Base-by-base conservation (phyloP, 2,329 filamentous ascomycete genomes). In the Cadophora sp. region DNA sequence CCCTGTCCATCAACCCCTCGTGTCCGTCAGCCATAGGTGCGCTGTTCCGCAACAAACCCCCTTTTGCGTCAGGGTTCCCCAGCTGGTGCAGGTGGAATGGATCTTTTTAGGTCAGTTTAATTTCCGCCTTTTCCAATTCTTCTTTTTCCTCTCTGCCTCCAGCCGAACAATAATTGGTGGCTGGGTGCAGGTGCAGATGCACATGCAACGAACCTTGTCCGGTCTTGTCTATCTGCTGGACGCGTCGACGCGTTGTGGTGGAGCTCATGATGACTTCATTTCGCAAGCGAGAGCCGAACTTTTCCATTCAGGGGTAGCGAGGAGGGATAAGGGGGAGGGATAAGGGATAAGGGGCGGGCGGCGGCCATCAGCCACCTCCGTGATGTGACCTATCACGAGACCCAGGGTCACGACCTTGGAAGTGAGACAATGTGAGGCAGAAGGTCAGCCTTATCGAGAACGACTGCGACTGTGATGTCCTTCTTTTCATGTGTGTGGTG, bases 251-350 rank as follows among this genome's bases (percentile, higher is more conserved):
- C 55, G 55, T 58, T 27, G 36, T 24, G 22, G 55, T 58, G 55
- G 55, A 41, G 5, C 55, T 24, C 33, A 13, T 41, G 55, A 58
- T 58, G 55, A 41, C 55, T 41, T 41, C 55, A 41, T 58, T 41
- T 58, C n/a, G 36, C 33, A 58, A 58, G 55, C 55, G 55, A 41
- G 55, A 43, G 55, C 55, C 55, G 55, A 58, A 36, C 55, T 41
- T 30, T 30, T 41, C 33, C 36, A 41, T 41, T 58, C 55, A 58
- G 55, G 55, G 55, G 55, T 58, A 48, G 20, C 9, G n/a, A 20
- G 20, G n/a, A 48, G 7, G 14, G 43, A n/a, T 45, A 45, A 45
- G 43, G 43, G 43, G 43, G n/a, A n/a, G n/a, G 43, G 43, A 18
- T 45, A 56, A 56, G 53, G 53, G 30, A n/a, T n/a, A n/a, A n/a